Percentiles rank a stretch among this genome's conserved stretches.
phyloP scores from a whole-genome alignment of 495 filamentous ascomycete genomes.

The Parachaetomium inaequale region DNA sequence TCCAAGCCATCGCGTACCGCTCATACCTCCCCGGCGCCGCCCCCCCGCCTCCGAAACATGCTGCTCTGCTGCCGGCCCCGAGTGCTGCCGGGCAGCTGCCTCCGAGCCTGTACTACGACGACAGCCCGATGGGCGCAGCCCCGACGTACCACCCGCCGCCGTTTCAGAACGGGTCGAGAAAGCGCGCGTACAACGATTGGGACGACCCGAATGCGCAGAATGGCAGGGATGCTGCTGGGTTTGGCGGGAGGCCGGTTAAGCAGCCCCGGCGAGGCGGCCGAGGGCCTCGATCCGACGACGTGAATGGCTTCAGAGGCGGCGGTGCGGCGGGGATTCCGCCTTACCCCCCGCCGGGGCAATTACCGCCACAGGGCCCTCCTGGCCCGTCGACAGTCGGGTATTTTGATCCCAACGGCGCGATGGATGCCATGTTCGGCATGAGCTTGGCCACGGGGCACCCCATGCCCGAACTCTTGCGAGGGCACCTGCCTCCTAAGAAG shows the following conservation, averaged over 20 bases:
- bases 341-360: conserved; percentile 6
- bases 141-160: conserved; percentile 11
- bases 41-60: conserved; percentile 37
- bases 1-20: conserved; percentile 65
- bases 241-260: conserved; percentile 58
- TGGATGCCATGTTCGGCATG: conserved; percentile 56
- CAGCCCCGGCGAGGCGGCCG: conserved; percentile 67
- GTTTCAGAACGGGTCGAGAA: conserved; percentile 26
- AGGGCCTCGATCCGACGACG: conserved; percentile 43
- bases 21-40: conserved; percentile 56
- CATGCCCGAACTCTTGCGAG: conserved; percentile 49
- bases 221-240: conserved; percentile 26
- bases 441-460: conserved; percentile 44
- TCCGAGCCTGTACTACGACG: conserved; percentile 28
- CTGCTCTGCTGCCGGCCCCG: conserved; percentile 17
- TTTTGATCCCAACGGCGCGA: conserved; percentile 60
- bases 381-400: conserved; percentile 9
- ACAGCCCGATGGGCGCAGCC: conserved; percentile 14
- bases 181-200: conserved; percentile 32
- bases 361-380: neutral
- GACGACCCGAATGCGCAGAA: conserved; percentile 37
- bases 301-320: conserved; percentile 14
- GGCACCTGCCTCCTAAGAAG: conserved; percentile 39
- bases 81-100: conserved; percentile 22
- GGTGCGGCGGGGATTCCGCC: conserved; percentile 12